Conservation (phyloP, 2,329 filamentous ascomycete species). For the Ophiostoma perfectum region DNA sequence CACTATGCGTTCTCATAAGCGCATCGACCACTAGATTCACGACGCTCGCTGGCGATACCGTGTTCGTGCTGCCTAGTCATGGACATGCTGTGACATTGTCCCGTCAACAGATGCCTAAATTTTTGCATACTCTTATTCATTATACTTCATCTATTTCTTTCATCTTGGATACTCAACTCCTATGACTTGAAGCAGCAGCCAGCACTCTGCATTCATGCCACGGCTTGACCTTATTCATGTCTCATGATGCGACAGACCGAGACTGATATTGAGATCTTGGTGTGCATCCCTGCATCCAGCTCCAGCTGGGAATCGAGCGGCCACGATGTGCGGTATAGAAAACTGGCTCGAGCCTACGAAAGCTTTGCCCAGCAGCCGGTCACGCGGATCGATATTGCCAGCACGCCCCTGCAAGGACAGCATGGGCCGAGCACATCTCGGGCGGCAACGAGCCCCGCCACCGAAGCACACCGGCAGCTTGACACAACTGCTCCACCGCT, state of each 20-base stretch:
- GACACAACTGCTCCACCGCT: not conserved
- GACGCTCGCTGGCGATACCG: not conserved
- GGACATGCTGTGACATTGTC: constrained; percentile 15
- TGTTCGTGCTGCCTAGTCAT: constrained; percentile 3
- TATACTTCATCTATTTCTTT: not conserved
- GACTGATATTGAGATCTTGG: constrained; percentile 53
- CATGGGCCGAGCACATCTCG: not conserved
- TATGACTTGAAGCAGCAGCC: not conserved
- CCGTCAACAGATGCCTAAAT: constrained; percentile 17
- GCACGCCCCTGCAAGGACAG: not conserved
- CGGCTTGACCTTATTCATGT: not conserved
- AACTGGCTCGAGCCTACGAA: constrained; percentile 48
- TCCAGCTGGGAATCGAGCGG: not conserved
- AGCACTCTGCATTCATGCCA: not conserved
- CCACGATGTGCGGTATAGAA: constrained; percentile 43
- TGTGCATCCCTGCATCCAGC: constrained; percentile 51
- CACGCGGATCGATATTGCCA: not conserved
- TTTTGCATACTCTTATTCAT: not conserved
- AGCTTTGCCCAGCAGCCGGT: constrained; percentile 38
- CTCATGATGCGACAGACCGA: constrained; percentile 29
- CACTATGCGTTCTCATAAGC: not conserved
- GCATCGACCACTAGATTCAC: not conserved
- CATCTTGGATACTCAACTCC: not conserved
- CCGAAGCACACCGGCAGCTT: not conserved
- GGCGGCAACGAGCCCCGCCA: not conserved